Conservation (phyloP, 192 early-diverging fungal genomes). For the Mycoemilia scoparia region DNA sequence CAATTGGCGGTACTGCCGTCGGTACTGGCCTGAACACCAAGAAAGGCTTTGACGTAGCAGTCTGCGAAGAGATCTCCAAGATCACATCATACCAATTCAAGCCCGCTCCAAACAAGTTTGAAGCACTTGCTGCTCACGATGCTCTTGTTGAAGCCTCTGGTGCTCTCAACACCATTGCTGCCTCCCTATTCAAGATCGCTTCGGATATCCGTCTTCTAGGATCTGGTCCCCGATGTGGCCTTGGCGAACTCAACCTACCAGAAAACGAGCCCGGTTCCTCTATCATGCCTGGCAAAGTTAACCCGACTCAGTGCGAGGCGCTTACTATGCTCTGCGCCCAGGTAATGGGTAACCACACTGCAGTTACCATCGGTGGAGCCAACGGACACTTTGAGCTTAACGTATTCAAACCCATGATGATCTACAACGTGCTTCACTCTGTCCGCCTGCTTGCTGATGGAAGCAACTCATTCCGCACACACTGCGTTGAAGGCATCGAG, state of each 20-base stretch:
- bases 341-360: conserved; percentile 96
- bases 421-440: conserved; percentile 92
- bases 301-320: conserved; percentile 98
- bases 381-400: conserved; percentile 99
- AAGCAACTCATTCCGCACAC: conserved; percentile 77
- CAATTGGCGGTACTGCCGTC: conserved; percentile 92
- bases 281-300: conserved; percentile 99
- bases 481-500: conserved; percentile 89
- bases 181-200: conserved; percentile 97
- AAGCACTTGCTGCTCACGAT: conserved; percentile 96
- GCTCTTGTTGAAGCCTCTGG: conserved; percentile 93
- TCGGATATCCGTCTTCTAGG: conserved; percentile 96
- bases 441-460: conserved; percentile 75
- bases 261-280: conserved; percentile 99
- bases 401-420: conserved; percentile 99
- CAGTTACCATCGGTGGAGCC: conserved; percentile 78
- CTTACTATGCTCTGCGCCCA: conserved; percentile 99
- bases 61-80: conserved; percentile 73
- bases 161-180: conserved; percentile 84
- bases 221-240: conserved; percentile 92
- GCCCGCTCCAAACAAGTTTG: conserved; percentile 99
- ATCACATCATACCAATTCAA: conserved; percentile 81
- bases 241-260: conserved; percentile 88
- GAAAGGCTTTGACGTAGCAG: conserved; percentile 77
- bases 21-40: conserved; percentile 95